A percentile compares a stretch with the other conserved stretches of the same genome.
phyloP scores from a whole-genome alignment of 73 alveolate species.

The Paramecium biaurelia region DNA sequence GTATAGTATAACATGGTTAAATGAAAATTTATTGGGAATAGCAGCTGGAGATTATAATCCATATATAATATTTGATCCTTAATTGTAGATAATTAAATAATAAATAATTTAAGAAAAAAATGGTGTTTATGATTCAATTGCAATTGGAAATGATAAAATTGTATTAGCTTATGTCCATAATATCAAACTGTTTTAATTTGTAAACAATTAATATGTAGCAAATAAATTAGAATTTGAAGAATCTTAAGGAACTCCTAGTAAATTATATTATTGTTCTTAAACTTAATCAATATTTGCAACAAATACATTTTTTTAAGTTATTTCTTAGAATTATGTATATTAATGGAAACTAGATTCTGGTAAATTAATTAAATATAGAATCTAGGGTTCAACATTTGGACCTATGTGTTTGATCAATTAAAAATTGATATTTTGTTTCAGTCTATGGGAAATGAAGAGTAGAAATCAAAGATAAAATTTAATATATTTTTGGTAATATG shows the following conservation, averaged over 20 bases:
- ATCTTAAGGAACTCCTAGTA: slow-evolving; percentile 1
- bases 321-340: neutral
- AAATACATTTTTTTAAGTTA: neutral
- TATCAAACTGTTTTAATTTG: neutral
- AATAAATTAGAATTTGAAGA: neutral
- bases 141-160: neutral
- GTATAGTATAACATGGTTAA: neutral
- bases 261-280: neutral
- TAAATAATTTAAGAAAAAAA: neutral
- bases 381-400: neutral
- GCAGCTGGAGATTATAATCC: slow-evolving; percentile 24
- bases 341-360: neutral
- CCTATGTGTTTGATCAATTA: neutral
- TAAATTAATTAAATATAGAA: neutral
- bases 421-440: neutral
- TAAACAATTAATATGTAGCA: neutral
- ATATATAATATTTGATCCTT: neutral
- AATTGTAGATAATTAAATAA: neutral
- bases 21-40: neutral
- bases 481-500: neutral
- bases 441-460: neutral
- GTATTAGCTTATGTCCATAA: neutral
- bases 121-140: slow-evolving; percentile 10
- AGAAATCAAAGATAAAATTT: neutral
- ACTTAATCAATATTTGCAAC: neutral